Evolutionary conservation across 2,329 filamentous ascomycete species (phyloP).

Genomic region (Penicillium palitans): DNA sequence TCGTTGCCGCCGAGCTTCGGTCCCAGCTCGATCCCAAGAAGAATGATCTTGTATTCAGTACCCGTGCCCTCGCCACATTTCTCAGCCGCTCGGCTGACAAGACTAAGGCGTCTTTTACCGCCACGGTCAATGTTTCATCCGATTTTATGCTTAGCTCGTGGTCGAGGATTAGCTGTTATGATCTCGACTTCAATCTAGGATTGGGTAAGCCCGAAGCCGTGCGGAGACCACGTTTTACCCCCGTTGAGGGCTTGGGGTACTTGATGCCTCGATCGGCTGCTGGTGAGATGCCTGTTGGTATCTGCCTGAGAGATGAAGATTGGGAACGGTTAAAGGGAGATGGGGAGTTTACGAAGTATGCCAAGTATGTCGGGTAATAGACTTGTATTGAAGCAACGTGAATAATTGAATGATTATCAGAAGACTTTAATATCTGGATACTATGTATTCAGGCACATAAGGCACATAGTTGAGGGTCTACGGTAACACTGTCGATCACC

Average conservation of each 20-base stretch:
- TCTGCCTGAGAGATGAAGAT: slow-evolving; percentile 53
- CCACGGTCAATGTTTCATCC: slow-evolving; percentile 36
- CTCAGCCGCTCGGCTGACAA: slow-evolving; percentile 40
- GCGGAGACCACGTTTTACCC: slow-evolving; percentile 49
- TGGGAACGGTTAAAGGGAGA: slow-evolving; percentile 48
- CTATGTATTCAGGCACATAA: background rate
- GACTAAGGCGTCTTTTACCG: slow-evolving; percentile 25
- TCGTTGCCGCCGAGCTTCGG: slow-evolving; percentile 44
- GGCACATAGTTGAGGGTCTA: background rate
- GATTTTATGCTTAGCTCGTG: slow-evolving; percentile 59
- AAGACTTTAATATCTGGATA: too few relatives aligned
- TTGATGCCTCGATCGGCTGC: slow-evolving; percentile 49
- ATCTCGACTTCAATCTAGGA: slow-evolving; percentile 48
- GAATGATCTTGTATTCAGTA: slow-evolving; percentile 32
- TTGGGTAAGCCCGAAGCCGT: slow-evolving; percentile 52
- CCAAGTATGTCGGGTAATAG: slow-evolving; percentile 36
- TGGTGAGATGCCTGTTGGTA: slow-evolving; percentile 47
- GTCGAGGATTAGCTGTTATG: slow-evolving; percentile 50
- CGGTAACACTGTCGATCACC: slow-evolving; percentile 6
- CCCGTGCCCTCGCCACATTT: slow-evolving; percentile 46
- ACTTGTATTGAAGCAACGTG: background rate
- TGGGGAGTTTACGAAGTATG: slow-evolving; percentile 45
- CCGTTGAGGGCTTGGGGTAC: slow-evolving; percentile 53
- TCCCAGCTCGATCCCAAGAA: slow-evolving; percentile 35
- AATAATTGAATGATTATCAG: too few relatives aligned